phyloP scores from a whole-genome alignment of 352 stramenopile genomes.

The Phytophthora pseudosyringae region DNA sequence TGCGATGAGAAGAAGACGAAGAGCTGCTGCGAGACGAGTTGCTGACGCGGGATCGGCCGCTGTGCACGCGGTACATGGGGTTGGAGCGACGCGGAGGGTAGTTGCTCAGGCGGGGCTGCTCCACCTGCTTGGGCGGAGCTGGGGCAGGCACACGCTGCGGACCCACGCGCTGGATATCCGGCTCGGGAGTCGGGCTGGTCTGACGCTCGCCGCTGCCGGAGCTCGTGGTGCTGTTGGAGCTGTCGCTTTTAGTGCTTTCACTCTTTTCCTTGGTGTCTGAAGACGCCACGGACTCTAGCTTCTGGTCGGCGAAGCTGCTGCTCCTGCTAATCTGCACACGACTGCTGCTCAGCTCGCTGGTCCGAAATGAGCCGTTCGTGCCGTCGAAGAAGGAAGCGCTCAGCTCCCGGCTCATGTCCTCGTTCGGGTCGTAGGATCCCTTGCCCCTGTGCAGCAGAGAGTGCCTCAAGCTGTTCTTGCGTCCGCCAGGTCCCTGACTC shows the following conservation, averaged over 20 bases:
- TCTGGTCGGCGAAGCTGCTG: slow-evolving; percentile 38
- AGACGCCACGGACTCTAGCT: slow-evolving; percentile 23
- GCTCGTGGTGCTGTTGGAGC: slow-evolving; percentile 34
- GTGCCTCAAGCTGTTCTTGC: slow-evolving; percentile 25
- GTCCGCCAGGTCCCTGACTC: slow-evolving; percentile 33
- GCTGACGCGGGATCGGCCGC: slow-evolving; percentile 24
- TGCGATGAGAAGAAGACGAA: slow-evolving; percentile 30
- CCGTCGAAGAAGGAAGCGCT: slow-evolving; percentile 49
- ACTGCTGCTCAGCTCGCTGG: slow-evolving; percentile 36
- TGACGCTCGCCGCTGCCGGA: slow-evolving; percentile 28
- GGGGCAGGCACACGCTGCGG: slow-evolving; percentile 41
- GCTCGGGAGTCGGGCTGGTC: slow-evolving; percentile 23
- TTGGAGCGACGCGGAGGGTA: slow-evolving; percentile 38
- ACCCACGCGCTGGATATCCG: slow-evolving; percentile 29
- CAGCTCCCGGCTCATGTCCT: slow-evolving; percentile 40
- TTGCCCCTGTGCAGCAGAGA: slow-evolving; percentile 34
- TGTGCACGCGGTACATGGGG: slow-evolving; percentile 28
- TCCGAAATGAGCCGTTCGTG: slow-evolving; percentile 38
- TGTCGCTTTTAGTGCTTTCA: slow-evolving; percentile 30
- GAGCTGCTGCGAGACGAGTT: slow-evolving; percentile 36
- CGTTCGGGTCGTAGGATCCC: slow-evolving; percentile 33
- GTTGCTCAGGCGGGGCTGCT: slow-evolving; percentile 30
- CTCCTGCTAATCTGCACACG: slow-evolving; percentile 34
- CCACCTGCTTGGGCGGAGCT: slow-evolving; percentile 21
- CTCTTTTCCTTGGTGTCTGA: slow-evolving; percentile 27